Base-by-base conservation (phyloP, 192 early-diverging fungal genomes). In the Coemansia sp. region DNA sequence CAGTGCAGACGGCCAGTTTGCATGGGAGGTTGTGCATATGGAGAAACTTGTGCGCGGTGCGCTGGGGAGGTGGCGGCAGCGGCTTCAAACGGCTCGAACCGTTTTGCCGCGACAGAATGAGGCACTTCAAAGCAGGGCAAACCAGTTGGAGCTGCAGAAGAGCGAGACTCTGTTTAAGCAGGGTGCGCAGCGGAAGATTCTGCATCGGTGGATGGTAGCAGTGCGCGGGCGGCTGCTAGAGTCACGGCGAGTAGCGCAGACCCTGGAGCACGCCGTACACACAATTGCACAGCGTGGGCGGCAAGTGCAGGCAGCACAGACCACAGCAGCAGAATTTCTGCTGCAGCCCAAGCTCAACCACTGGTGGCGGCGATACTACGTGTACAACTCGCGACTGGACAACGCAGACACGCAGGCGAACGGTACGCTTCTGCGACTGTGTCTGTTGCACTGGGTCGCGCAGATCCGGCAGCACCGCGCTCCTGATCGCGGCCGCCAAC, bases 401-500 rank as follows among this genome's bases (percentile, higher is more conserved):
- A 68, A 72, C 21, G 70, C 76, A 0, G 56, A 32, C 10, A 59
- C 49, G 0, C 60, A 65, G 24, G 64, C 64, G 21, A 29, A 67
- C 24, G 76, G 54, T 2, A 39, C 70, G 21, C 60, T 73, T 38
- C 49, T 60, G 12, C 64, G 51, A 29, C 27, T n/a, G 21, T 79
- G 76, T n/a, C 19, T 79, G 6, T 25, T 60, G 29, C 63, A 54
- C 47, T 73, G 76, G 76, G 22, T 56, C 38, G 37, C 45, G 25
- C 27, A 49, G 60, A 59, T 32, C 10, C 70, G 59, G 14, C 37
- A 29, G 2, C 35, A 63, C 23, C 32, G 24, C 1, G 12, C 50
- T 23, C 50, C 12, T 0, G 22, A 15, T 6, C 27, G 4, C 11
- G 50, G 52, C 39, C 35, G 12, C 14, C 32, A 57, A 52, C 54